Evolutionary conservation across 805 yeast species (phyloP).

Genomic region (Candida patagonica): DNA sequence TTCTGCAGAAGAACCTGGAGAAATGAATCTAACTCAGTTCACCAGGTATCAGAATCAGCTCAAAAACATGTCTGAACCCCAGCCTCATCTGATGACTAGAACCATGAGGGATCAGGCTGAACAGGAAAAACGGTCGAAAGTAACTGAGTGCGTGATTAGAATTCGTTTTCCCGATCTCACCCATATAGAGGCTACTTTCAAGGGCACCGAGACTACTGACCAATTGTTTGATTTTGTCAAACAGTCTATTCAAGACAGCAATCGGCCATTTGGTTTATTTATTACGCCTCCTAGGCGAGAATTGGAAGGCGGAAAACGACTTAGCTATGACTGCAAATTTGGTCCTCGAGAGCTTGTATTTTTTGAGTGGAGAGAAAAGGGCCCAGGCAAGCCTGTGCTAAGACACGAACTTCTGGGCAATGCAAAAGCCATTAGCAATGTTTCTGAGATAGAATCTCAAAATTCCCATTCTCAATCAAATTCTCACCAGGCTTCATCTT

Average conservation of each 20-base stretch:
- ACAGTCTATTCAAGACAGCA: constrained; percentile 23
- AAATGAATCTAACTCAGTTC: constrained; percentile 45
- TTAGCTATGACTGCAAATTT: constrained; percentile 34
- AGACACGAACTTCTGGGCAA: constrained; percentile 17
- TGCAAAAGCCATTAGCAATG: constrained; percentile 30
- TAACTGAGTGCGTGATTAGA: constrained; percentile 35
- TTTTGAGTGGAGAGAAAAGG: constrained; percentile 24
- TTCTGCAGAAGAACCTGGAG: constrained; percentile 34
- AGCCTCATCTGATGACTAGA: constrained; percentile 35
- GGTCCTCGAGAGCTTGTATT: constrained; percentile 39
- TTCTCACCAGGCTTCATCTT: not conserved
- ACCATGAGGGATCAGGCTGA: constrained; percentile 30
- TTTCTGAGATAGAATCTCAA: not conserved
- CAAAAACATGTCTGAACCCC: constrained; percentile 23
- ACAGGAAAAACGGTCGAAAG: constrained; percentile 20
- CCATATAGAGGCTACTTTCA: constrained; percentile 41
- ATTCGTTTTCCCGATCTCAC: constrained; percentile 51
- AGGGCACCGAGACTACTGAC: constrained; percentile 35
- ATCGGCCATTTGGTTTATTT: constrained; percentile 31
- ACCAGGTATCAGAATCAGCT: constrained; percentile 43
- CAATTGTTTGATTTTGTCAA: constrained; percentile 27
- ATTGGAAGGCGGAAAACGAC: constrained; percentile 26
- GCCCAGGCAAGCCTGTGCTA: constrained; percentile 2
- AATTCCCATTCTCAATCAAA: not conserved
- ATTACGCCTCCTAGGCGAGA: constrained; percentile 40